These are phyloP conservation scores for Colletotrichum chlorophyti DNA, from an alignment of 2,329 filamentous ascomycete species.

Conservation along the genomic window DNA sequence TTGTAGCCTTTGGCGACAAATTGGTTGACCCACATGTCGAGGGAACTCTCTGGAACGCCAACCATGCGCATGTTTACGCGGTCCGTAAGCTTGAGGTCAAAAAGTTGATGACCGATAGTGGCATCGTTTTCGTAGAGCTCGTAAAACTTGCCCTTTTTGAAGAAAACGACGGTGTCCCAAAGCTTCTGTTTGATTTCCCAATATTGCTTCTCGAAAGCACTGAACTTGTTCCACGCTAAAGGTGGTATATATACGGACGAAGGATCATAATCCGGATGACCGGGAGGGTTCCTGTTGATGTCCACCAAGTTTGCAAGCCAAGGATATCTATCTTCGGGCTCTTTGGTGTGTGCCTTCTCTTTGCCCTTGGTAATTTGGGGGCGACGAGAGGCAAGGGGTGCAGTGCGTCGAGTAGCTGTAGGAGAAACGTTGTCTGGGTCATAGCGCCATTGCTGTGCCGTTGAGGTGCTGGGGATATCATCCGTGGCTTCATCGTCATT, in stretches of 20 bases:
- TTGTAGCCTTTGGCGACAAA: constrained; percentile 99
- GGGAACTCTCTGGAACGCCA: constrained; percentile 90
- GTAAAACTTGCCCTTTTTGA: constrained; percentile 99
- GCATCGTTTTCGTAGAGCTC: constrained; percentile 98
- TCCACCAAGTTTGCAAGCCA: constrained; percentile 90
- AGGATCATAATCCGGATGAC: constrained; percentile 89
- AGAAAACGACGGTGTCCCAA: constrained; percentile 97
- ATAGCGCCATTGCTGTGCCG: constrained; percentile 82
- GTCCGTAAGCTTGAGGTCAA: constrained; percentile 97
- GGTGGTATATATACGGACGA: constrained; percentile 91
- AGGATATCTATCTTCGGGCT: constrained; percentile 84
- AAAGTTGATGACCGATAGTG: constrained; percentile 93
- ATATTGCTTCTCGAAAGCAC: constrained; percentile 96
- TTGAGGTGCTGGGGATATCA: constrained; percentile 68
- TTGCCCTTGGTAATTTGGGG: constrained; percentile 50
- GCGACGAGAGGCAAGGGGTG: constrained; percentile 30
- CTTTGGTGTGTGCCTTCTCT: constrained; percentile 78
- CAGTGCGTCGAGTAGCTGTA: constrained; percentile 11
- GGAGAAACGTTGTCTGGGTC: constrained; percentile 55
- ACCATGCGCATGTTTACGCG: constrained; percentile 99
- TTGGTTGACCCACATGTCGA: constrained; percentile 98
- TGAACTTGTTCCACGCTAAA: constrained; percentile 80
- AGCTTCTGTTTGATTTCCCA: constrained; percentile 99
- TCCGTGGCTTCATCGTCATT: constrained; percentile 63
- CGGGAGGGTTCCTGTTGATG: constrained; percentile 79